Evolutionary conservation across 1,284 basidiomycete species (phyloP).

Genomic region (Puccinia triticina): DNA sequence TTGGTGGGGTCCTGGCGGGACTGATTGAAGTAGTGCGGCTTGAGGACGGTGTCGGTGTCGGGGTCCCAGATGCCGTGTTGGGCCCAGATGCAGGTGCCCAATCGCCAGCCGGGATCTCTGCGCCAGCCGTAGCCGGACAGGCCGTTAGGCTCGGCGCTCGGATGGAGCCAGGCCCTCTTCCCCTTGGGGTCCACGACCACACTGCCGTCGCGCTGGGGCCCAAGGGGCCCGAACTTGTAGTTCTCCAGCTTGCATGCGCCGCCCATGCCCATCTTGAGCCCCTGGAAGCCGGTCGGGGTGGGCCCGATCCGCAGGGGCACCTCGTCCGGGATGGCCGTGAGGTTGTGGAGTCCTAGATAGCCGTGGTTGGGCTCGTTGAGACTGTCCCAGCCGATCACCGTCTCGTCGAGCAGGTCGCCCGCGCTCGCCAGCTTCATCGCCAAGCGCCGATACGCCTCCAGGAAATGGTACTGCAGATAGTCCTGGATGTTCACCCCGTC

Average conservation of each 20-base stretch:
- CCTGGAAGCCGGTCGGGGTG: constrained; percentile 81
- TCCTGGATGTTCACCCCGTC: constrained; percentile 93
- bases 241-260: constrained; percentile 79
- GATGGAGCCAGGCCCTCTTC: constrained; percentile 56
- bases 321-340: constrained; percentile 58
- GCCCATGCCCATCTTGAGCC: constrained; percentile 84
- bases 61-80: constrained; percentile 88
- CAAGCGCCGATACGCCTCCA: constrained; percentile 74
- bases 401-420: constrained; percentile 77
- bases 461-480: constrained; percentile 83
- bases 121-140: constrained; percentile 73
- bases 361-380: constrained; percentile 94
- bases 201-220: constrained; percentile 73
- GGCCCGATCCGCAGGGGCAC: constrained; percentile 71
- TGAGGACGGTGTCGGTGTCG: constrained; percentile 70
- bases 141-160: constrained; percentile 54
- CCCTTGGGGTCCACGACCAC: constrained; percentile 84
- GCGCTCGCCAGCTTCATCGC: constrained; percentile 74
- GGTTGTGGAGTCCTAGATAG: constrained; percentile 73
- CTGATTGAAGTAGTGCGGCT: constrained; percentile 75
- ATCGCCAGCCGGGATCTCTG: constrained; percentile 73
- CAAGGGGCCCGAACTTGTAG: constrained; percentile 78
- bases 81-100: constrained; percentile 86
- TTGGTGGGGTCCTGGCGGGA: constrained; percentile 46
- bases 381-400: constrained; percentile 94